Evolutionary conservation across 2,329 filamentous ascomycete species (phyloP).

Genomic region (Furcasterigmium sp.): DNA sequence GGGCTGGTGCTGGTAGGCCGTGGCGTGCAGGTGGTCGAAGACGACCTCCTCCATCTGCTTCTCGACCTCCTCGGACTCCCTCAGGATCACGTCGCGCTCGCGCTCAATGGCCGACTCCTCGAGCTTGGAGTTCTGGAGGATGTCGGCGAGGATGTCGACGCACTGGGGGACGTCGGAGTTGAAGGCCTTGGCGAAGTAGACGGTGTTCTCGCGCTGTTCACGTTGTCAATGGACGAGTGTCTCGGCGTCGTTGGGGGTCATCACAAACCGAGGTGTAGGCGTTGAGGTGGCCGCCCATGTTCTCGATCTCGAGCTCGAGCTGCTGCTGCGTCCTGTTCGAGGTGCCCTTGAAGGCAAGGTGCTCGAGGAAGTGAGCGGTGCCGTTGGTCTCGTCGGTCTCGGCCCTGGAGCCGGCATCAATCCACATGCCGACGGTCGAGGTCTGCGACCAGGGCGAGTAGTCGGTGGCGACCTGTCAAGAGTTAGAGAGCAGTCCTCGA

Average conservation of each 20-base stretch:
- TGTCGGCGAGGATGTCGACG: conserved; percentile 98
- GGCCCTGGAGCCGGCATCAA: conserved; percentile 95
- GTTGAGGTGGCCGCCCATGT: conserved; percentile 99
- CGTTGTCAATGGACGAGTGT: conserved; percentile 5
- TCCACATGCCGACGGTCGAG: conserved; percentile 97
- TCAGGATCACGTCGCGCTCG: conserved; percentile 96
- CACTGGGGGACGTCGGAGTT: conserved; percentile 95
- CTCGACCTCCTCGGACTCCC: conserved; percentile 99
- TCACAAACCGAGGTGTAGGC: conserved; percentile 93
- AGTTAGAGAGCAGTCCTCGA: conserved; percentile 7
- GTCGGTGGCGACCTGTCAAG: conserved; percentile 83
- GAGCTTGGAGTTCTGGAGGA: conserved; percentile 98
- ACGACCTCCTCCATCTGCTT: conserved; percentile 99
- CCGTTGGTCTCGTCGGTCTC: conserved; percentile 99
- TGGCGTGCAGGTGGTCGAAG: conserved; percentile 97
- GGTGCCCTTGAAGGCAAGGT: conserved; percentile 99
- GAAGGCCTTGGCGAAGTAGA: conserved; percentile 99
- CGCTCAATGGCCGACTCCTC: conserved; percentile 90
- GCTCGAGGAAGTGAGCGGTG: conserved; percentile 98
- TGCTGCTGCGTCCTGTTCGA: conserved; percentile 92
- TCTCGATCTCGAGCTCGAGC: conserved; percentile 98
- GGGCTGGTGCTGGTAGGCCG: conserved; percentile 93
- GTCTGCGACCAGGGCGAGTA: conserved; percentile 98
- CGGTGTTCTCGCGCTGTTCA: conserved; percentile 88
- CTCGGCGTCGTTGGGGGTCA: not conserved